Evolutionary conservation across 768 basidiomycete genomes (phyloP), one percentile per base, ranked within the genome.

Genomic region (Mrakia blollopis): DNA sequence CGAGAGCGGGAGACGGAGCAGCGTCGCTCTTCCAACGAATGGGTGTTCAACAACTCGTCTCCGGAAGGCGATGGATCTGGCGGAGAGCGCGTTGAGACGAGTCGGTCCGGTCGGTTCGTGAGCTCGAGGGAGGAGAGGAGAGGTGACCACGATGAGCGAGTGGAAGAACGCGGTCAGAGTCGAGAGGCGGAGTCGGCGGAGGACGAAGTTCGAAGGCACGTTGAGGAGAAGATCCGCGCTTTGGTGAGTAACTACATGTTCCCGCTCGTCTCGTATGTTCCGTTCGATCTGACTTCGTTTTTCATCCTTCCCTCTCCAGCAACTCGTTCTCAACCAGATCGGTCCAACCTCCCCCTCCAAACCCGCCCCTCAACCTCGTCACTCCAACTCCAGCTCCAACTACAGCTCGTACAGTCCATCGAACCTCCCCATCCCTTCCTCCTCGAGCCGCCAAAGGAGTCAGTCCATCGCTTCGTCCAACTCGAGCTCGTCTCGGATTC

Each of bases 261-360:
- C 32, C n/a, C n/a, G n/a, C n/a, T n/a, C n/a, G n/a, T 41, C 21
- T 11, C 0, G 25, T 9, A 25, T 8, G 4, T 63, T 0, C 7
- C 62, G 14, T 21, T 32, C 35, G 32, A 35, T 30, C 62, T 62
- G 61, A 62, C n/a, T 28, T 30, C 9, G 3, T 6, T 11, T 18
- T 60, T 11, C 57, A 18, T 1, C 63, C 13, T 16, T 39, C 21
- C n/a, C 0, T 41, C 21, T 68, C 65, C 65, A 68, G 65, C 65
- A 68, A 68, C 65, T 68, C 65, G 65, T 68, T 39, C 65, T 68
- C 37, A 21, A 35, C 9, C 65, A 68, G 11, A 68, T 68, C 37
- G 65, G 65, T 10, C 65, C 65, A 18, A 41, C 57, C 25, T 57
- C 57, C 14, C 57, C 23, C 25, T 28, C 65, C 65, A 39, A 65